A percentile compares a stretch with the other conserved stretches of the same genome.
Conservation (phyloP, 2,329 filamentous ascomycete genomes). For the Alternaria sp. region DNA sequence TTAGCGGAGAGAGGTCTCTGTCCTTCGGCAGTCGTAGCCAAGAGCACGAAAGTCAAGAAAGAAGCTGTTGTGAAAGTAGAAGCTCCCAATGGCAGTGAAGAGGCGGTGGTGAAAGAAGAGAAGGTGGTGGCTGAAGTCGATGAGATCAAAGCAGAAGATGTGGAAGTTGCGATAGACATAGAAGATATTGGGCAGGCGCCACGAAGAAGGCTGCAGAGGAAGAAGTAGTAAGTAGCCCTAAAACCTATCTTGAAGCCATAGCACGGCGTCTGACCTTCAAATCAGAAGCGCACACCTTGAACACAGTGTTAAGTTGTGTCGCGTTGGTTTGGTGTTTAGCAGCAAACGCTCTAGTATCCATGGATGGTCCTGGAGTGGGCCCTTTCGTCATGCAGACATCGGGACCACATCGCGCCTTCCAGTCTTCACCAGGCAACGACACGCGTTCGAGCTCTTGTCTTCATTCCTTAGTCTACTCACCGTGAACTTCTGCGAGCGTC, state of each 20-base stretch:
- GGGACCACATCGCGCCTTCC: neutral
- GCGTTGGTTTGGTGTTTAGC: neutral
- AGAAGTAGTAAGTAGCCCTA: neutral
- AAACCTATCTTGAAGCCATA: neutral
- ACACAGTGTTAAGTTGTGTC: neutral
- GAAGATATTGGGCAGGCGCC: conserved; percentile 41
- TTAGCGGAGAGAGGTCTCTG: conserved; percentile 79
- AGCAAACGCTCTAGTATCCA: neutral
- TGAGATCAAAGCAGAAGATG: conserved; percentile 38
- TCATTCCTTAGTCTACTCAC: neutral
- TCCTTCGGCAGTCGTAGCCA: conserved; percentile 55
- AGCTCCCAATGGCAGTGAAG: conserved; percentile 37
- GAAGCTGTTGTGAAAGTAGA: conserved; percentile 46
- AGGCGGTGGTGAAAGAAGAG: conserved; percentile 28
- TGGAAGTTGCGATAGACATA: conserved; percentile 35
- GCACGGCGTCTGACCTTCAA: neutral
- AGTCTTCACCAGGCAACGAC: neutral
- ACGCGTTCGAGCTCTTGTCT: neutral
- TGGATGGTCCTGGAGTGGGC: neutral
- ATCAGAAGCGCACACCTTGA: neutral
- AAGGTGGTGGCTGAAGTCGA: conserved; percentile 15
- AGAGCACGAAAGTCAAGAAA: conserved; percentile 61
- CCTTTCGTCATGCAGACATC: neutral
- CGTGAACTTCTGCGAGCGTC: neutral
- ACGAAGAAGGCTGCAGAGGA: conserved; percentile 6